These are phyloP conservation scores for Metschnikowia shivogae DNA, from an alignment of 805 yeast species.

Conservation along the genomic window DNA sequence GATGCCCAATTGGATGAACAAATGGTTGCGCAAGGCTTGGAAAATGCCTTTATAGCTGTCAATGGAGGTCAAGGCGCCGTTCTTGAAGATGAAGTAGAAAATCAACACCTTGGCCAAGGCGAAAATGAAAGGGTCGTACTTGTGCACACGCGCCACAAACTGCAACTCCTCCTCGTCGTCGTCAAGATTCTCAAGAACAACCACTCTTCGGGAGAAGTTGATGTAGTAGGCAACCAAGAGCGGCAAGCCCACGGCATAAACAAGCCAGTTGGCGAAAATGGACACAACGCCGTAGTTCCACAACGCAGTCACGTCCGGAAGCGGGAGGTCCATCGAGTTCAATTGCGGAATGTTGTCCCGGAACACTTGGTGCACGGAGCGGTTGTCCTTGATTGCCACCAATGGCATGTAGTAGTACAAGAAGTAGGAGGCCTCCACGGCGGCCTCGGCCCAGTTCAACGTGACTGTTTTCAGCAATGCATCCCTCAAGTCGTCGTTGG, in stretches of 20 bases:
- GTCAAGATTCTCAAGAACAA: conserved; percentile 23
- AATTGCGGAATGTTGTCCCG: conserved; percentile 29
- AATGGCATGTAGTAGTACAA: conserved; percentile 32
- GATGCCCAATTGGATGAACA: conserved; percentile 34
- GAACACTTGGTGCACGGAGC: conserved; percentile 33
- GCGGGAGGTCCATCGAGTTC: conserved; percentile 19
- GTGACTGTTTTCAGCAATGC: conserved; percentile 34
- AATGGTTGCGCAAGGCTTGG: conserved; percentile 26
- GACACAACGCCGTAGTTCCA: conserved; percentile 25
- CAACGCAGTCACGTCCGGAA: conserved; percentile 38
- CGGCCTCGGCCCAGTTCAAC: conserved; percentile 32
- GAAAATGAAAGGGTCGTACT: conserved; percentile 53
- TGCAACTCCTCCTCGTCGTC: conserved; percentile 10
- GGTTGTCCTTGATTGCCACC: conserved; percentile 33
- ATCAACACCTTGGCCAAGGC: conserved; percentile 44
- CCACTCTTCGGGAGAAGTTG: conserved; percentile 45
- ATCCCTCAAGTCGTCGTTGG: conserved; percentile 37
- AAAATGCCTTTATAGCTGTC: conserved; percentile 23
- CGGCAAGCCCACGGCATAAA: conserved; percentile 40
- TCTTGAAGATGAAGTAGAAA: conserved; percentile 29
- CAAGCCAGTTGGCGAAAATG: conserved; percentile 38
- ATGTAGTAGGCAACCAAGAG: conserved; percentile 44
- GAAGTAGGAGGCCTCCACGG: conserved; percentile 28
- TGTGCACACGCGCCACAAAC: conserved; percentile 30
- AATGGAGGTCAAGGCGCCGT: conserved; percentile 27